These are phyloP conservation scores for Coniella vitis DNA, from an alignment of 2,329 filamentous ascomycete genomes.

Conservation along the genomic window DNA sequence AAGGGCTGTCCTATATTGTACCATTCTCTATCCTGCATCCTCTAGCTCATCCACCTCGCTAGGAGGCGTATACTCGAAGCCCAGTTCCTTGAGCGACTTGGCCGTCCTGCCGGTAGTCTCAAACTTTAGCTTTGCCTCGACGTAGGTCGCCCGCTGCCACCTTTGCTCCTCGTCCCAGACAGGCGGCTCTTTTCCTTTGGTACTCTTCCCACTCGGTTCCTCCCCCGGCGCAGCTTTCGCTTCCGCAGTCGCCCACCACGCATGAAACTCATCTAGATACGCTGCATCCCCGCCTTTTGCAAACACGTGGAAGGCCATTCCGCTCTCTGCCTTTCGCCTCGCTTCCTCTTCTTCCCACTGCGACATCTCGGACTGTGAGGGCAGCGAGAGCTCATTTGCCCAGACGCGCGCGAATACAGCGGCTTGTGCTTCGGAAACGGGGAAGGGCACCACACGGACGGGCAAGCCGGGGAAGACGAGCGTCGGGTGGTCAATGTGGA, in stretches of 20 bases:
- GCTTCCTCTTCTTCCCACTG: slow-evolving; percentile 59
- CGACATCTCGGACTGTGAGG: slow-evolving; percentile 56
- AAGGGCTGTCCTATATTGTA: too few species aligned
- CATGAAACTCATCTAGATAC: slow-evolving; percentile 63
- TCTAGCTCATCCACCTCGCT: slow-evolving; percentile 11
- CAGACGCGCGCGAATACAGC: slow-evolving; percentile 72
- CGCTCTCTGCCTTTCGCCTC: slow-evolving; percentile 41
- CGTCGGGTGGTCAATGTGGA: slow-evolving; percentile 69
- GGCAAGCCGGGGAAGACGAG: slow-evolving; percentile 70
- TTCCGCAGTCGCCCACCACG: slow-evolving; percentile 47
- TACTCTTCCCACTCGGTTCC: too few species aligned
- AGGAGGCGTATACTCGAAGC: slow-evolving; percentile 48
- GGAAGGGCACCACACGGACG: slow-evolving; percentile 84
- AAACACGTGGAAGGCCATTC: slow-evolving; percentile 41
- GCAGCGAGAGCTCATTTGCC: slow-evolving; percentile 62
- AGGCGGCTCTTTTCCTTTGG: slow-evolving; percentile 58
- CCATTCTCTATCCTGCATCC: slow-evolving; percentile 13
- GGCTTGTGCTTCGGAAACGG: slow-evolving; percentile 70
- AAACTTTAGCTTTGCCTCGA: slow-evolving; percentile 66
- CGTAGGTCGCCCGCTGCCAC: slow-evolving; percentile 65
- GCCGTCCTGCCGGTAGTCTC: slow-evolving; percentile 57
- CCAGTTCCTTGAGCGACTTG: slow-evolving; percentile 63
- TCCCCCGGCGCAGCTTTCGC: too few species aligned
- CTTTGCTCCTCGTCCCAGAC: slow-evolving; percentile 64
- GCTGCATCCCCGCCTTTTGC: slow-evolving; percentile 53